Evolutionary conservation across 1,284 basidiomycete genomes (phyloP), one percentile per base, ranked within the genome.

Genomic region (Xanthoconium separans): DNA sequence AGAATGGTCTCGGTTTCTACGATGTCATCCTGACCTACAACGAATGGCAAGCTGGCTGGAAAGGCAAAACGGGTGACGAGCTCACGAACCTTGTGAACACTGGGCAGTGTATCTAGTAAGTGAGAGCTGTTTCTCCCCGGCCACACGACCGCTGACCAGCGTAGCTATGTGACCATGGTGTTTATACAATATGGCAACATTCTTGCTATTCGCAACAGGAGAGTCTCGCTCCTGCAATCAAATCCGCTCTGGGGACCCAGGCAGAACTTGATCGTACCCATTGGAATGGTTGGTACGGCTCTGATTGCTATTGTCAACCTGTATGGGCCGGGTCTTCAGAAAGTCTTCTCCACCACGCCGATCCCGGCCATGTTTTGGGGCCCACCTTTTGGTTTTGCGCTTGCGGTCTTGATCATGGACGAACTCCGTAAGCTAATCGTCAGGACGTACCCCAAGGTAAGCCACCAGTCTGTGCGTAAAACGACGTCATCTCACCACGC

Each of bases 281-380:
- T 61, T 3, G 70, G 70, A 10, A 77, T 77, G 76, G 43, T 62
- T 49, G 70, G 61, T 13, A 76, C 76, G 3, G 62, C 63, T 22
- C 57, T 77, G 20, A 70, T 77, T 50, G 73, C 73, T 1, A 49
- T 77, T 4, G 65, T 69, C 46, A 76, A 77, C 56, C 50, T 76
- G 33, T 77, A 77, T 45, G 76, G 76, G 7, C 63, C 59, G 24
- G 76, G 76, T 3, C 61, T 77, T 11, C 69, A 75, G 41, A 18
- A 47, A 0, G 75, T 77, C 31, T 77, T 77, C 45, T 47, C 45
- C 20, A 77, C 76, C 11, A 57, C 68, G 1, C 73, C 73, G 9
- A 75, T 77, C 41, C 76, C 73, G 2, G 63, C 65, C 2, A 76
- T 70, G 71, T 77, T 74, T 64, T 77, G 76, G 75, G 74, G 73